Evolutionary conservation across 352 stramenopile species (phyloP), one percentile per base, ranked within the genome.

Genomic region (Phytopythium oedochilum): DNA sequence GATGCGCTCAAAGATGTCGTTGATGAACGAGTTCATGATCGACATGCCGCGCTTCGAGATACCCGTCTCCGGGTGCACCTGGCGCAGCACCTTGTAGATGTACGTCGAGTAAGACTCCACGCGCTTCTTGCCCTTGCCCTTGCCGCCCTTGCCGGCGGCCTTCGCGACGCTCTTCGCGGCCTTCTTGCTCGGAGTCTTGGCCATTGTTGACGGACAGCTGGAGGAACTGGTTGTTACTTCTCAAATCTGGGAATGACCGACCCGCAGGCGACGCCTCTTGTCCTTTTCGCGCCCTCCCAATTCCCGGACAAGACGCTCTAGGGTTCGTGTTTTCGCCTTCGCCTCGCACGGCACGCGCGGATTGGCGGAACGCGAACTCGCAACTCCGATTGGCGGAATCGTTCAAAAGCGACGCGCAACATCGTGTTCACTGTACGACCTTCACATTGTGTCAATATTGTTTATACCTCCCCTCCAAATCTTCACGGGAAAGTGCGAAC

Each of bases 21-120:
- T 98, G 74, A 99, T 98, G 78, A 99, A 99, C 60, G 96, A 99
- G 88, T 98, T 98, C 93, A 98, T 97, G 83, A 99, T 98, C 55
- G 92, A 98, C 94, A 98, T 98, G 50, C 89, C 96, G 62, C 94
- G 94, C 88, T 97, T 97, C 77, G 82, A 97, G 73, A 99, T 99
- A 71, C 96, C 96, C 61, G 91, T 98, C 62, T 98, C 93, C 9
- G 95, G 93, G 82, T 98, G 94, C 65, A 99, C 94, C 74, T 98
- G 96, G 50, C 89, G 92, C 55, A 96, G 64, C 53, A 96, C 87
- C 79, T 96, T 96, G 86, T 96, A 96, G 73, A 96, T 96, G 84
- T 96, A 96, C 50, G 80, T 92, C 65, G 79, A 89, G 77, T 96
- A 96, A 55, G 78, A 89, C 51, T 96, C 87, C 1, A 95, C 83